These are phyloP conservation scores for Kockovaella imperatae DNA, from an alignment of 768 basidiomycete genomes.

Conservation along the genomic window DNA sequence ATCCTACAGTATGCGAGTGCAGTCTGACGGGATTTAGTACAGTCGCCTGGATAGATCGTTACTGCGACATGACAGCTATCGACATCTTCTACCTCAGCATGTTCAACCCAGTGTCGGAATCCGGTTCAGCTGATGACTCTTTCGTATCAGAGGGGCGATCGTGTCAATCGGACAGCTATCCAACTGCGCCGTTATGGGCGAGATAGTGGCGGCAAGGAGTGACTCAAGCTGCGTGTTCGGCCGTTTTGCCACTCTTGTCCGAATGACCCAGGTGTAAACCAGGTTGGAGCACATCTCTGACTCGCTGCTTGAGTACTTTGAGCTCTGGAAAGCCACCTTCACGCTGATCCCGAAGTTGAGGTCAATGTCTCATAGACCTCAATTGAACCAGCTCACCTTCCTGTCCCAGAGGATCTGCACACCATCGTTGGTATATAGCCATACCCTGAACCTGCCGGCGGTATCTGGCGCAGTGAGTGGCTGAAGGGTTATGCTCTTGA, in stretches of 20 bases:
- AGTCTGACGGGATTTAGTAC: no score
- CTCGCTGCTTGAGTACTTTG: conserved; percentile 68
- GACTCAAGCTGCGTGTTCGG: no score
- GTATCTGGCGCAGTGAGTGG: conserved; percentile 74
- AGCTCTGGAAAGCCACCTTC: conserved; percentile 85
- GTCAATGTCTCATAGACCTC: no score
- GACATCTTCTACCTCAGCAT: no score
- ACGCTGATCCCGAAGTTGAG: conserved; percentile 16
- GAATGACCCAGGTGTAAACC: conserved; percentile 80
- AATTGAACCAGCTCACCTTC: conserved; percentile 50
- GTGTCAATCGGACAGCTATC: neutral
- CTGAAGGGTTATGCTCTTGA: conserved; percentile 61
- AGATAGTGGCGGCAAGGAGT: no score
- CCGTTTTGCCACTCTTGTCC: conserved; percentile 48
- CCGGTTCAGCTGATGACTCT: no score
- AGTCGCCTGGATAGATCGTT: no score
- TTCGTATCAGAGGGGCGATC: no score
- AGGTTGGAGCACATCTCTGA: conserved; percentile 75
- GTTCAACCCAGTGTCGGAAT: no score
- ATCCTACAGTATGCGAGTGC: no score
- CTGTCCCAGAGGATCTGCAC: conserved; percentile 67
- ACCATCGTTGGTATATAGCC: conserved; percentile 52
- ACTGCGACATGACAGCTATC: no score
- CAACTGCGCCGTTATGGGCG: no score
- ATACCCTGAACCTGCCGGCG: conserved; percentile 82